A percentile compares a stretch with the other conserved stretches of the same genome.
Evolutionary conservation across 148 eudicot genomes (phyloP).

Genomic region (Selenicereus undatus): DNA sequence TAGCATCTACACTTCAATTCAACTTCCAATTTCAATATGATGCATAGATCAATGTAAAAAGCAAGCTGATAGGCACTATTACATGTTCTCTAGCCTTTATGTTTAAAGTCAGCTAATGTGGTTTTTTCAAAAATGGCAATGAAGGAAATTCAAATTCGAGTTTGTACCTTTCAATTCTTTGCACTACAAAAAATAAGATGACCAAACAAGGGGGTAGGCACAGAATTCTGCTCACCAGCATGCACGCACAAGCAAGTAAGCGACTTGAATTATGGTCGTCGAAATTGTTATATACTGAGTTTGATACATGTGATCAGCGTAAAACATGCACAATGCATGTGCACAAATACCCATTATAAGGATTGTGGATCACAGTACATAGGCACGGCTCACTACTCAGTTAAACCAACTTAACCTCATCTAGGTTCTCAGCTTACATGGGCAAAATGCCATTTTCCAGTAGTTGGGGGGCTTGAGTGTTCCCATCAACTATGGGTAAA

Average conservation of each 20-base stretch:
- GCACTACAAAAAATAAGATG: background rate
- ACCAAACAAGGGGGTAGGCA: background rate
- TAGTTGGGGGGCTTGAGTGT: background rate
- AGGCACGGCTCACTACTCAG: background rate
- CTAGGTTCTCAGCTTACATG: too few species aligned
- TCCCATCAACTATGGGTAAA: background rate
- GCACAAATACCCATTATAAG: background rate
- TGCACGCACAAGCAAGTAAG: too few species aligned
- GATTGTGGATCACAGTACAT: background rate
- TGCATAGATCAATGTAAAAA: background rate
- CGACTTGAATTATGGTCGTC: background rate
- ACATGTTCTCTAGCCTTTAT: background rate
- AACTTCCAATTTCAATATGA: background rate
- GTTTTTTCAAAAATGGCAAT: too few species aligned
- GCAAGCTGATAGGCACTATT: background rate
- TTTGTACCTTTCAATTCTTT: background rate
- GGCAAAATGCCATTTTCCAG: too few species aligned
- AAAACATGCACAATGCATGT: background rate
- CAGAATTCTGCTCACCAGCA: too few species aligned
- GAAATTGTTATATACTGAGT: background rate
- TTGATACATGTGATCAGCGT: background rate
- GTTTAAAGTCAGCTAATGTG: too few species aligned
- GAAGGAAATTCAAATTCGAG: background rate
- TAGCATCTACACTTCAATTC: background rate
- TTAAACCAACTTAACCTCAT: background rate